Evolutionary conservation across 352 stramenopile genomes (phyloP).

Genomic region (Pythium aquatile): DNA sequence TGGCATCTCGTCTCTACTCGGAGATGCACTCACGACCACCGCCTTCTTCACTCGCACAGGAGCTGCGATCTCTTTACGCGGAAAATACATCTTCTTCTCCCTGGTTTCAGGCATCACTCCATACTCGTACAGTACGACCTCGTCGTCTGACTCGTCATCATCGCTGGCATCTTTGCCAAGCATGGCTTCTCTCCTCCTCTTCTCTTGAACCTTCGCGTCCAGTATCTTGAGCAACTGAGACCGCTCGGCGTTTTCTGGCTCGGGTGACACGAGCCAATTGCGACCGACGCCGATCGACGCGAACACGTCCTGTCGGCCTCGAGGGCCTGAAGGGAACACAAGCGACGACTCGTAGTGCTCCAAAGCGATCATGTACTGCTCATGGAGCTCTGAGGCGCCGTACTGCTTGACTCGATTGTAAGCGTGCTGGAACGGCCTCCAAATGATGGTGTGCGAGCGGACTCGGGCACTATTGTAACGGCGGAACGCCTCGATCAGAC

Average conservation of each 20-base stretch:
- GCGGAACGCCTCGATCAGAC: conserved; percentile 9
- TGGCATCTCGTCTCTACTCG: conserved; percentile 1
- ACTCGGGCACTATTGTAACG: not conserved
- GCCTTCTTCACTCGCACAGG: not conserved
- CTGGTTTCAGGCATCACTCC: not conserved
- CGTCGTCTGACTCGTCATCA: conserved; percentile 12
- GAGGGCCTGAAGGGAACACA: conserved; percentile 28
- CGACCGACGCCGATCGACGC: conserved; percentile 19
- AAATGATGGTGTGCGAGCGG: conserved; percentile 4
- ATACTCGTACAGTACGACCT: conserved; percentile 19
- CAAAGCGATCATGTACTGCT: conserved; percentile 55
- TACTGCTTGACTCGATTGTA: conserved; percentile 39
- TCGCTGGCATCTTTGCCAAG: conserved; percentile 7
- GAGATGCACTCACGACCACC: not conserved
- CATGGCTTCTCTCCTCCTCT: not conserved
- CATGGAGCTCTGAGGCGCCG: conserved; percentile 39
- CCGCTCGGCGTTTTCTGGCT: conserved; percentile 25
- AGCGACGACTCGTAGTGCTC: conserved; percentile 60
- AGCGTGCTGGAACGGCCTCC: conserved; percentile 37
- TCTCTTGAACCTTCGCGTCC: not conserved
- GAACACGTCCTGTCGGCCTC: conserved; percentile 17
- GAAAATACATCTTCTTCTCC: not conserved
- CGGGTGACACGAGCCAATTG: conserved; percentile 28
- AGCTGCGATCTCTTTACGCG: not conserved
- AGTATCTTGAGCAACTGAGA: conserved; percentile 19